These are phyloP conservation scores for Cubamyces lactineus DNA, from an alignment of 768 basidiomycete genomes.

Conservation along the genomic window DNA sequence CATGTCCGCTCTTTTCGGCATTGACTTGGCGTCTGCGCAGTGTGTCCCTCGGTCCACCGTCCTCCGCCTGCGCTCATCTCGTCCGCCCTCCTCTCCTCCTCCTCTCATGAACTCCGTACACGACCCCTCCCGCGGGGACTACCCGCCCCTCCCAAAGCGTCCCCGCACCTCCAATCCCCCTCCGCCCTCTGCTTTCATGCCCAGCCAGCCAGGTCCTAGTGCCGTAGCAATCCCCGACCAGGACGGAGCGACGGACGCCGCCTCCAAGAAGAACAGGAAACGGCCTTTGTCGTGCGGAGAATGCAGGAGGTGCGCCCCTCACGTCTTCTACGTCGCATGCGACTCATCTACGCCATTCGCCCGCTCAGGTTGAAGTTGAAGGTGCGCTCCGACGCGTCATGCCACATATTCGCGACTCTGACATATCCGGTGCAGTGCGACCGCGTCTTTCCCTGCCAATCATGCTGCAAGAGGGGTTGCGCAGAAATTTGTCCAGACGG, in stretches of 20 bases:
- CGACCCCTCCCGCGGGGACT: constrained; percentile 26
- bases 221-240: constrained; percentile 20
- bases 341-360: constrained; percentile 16
- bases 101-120: constrained; percentile 26
- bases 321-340: background rate
- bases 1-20: constrained; percentile 26
- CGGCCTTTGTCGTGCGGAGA: constrained; percentile 66
- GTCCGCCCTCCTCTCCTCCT: constrained; percentile 21
- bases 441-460: constrained; percentile 64
- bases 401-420: constrained; percentile 53
- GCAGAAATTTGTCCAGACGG: constrained; percentile 39
- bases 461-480: constrained; percentile 43
- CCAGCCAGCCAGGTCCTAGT: constrained; percentile 28
- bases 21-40: constrained; percentile 16
- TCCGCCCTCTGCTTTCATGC: constrained; percentile 20
- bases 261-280: constrained; percentile 39
- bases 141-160: constrained; percentile 30
- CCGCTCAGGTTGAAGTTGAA: constrained; percentile 64
- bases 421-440: constrained; percentile 62
- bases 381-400: constrained; percentile 44
- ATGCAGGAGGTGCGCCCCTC: constrained; percentile 56
- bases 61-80: constrained; percentile 14
- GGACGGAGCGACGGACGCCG: constrained; percentile 28
- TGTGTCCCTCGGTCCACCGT: constrained; percentile 10
- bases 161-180: constrained; percentile 26